Evolutionary conservation across 2,329 filamentous ascomycete genomes (phyloP).

Genomic region (Colletotrichum truncatum): DNA sequence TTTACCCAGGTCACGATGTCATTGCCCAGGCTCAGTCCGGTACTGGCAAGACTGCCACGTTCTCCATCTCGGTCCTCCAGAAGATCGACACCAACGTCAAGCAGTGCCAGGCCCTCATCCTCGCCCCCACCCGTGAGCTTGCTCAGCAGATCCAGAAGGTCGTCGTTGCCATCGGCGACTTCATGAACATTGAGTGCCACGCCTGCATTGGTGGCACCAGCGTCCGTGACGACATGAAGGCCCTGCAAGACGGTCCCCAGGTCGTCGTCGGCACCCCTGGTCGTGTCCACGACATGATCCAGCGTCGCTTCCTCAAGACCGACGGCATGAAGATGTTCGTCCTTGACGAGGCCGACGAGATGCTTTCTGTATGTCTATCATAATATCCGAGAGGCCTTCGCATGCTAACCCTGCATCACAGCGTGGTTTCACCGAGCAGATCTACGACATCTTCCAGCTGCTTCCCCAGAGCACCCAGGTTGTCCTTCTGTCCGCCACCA

Average conservation of each 20-base stretch:
- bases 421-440: conserved; percentile 99
- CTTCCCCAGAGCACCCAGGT: conserved; percentile 98
- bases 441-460: conserved; percentile 99
- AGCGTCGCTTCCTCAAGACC: conserved; percentile 95
- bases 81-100: conserved; percentile 97
- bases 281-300: conserved; percentile 99
- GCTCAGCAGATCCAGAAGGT: conserved; percentile 99
- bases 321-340: conserved; percentile 99
- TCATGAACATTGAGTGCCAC: conserved; percentile 99
- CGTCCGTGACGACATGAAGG: conserved; percentile 98
- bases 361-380: conserved; percentile 79
- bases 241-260: conserved; percentile 93
- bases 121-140: conserved; percentile 97
- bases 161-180: conserved; percentile 97
- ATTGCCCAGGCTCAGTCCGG: conserved; percentile 99
- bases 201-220: conserved; percentile 99
- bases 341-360: conserved; percentile 98
- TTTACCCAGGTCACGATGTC: conserved; percentile 84
- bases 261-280: conserved; percentile 98
- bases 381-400: conserved; percentile 40
- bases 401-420: conserved; percentile 44
- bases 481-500: conserved; percentile 96
- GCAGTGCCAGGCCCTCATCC: conserved; percentile 97
- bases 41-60: conserved; percentile 99
- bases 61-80: conserved; percentile 99